These are phyloP conservation scores for Xenosphaeropsis pyriputrescens DNA, from an alignment of 2,329 filamentous ascomycete species.

Conservation along the genomic window DNA sequence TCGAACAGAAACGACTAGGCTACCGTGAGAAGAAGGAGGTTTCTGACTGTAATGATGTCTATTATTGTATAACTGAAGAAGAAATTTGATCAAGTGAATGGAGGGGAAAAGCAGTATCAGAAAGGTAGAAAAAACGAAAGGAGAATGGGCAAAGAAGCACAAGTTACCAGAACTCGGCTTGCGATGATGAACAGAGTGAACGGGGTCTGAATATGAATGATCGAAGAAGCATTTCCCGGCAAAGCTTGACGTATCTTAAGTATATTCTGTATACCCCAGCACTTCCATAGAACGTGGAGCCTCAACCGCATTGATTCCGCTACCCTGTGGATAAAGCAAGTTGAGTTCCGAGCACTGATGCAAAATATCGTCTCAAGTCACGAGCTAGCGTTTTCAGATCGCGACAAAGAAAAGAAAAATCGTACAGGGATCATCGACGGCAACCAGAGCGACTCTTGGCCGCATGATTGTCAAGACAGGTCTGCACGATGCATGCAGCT, in stretches of 20 bases:
- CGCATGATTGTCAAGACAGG: not conserved
- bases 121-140: slow-evolving; percentile 8
- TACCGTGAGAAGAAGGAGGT: no score
- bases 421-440: slow-evolving; percentile 1
- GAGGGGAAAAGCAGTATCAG: no score
- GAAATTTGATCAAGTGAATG: no score
- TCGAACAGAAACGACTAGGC: not conserved
- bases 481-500: slow-evolving; percentile 5
- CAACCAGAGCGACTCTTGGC: not conserved
- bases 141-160: slow-evolving; percentile 11
- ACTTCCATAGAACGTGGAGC: no score
- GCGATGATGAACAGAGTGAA: no score
- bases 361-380: slow-evolving; percentile 12
- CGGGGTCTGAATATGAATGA: slow-evolving; percentile 5
- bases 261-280: no score
- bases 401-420: slow-evolving; percentile 1
- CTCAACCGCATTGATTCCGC: no score
- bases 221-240: slow-evolving; percentile 13
- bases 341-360: slow-evolving; percentile 9
- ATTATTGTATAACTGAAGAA: no score
- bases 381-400: slow-evolving; percentile 15
- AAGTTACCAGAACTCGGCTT: slow-evolving; percentile 33
- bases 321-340: not conserved
- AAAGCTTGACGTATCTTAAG: no score
- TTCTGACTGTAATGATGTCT: no score